A percentile compares a stretch with the other conserved stretches of the same genome.
Conservation (phyloP, 768 basidiomycete genomes). For the Agaricus blazei region DNA sequence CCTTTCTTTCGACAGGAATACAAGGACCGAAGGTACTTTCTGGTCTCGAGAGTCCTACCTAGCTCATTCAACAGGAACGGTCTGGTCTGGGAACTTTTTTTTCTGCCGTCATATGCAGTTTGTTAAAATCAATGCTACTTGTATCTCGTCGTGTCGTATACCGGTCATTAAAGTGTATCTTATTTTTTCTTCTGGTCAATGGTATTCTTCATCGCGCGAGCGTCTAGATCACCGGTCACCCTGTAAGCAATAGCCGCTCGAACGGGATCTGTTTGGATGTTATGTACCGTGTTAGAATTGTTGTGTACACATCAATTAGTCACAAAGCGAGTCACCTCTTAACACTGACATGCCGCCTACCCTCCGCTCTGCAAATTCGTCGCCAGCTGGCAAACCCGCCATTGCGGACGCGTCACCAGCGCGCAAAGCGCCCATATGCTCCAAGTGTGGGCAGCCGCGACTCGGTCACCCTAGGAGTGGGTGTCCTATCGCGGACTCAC, state of each 20-base stretch:
- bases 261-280: too few species aligned
- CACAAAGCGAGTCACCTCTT: background rate
- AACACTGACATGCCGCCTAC: constrained; percentile 17
- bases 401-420: constrained; percentile 22
- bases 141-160: constrained; percentile 29
- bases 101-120: constrained; percentile 1
- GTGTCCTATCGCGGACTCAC: constrained; percentile 42
- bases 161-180: constrained; percentile 31
- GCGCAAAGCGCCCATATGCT: constrained; percentile 50
- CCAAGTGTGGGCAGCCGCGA: constrained; percentile 48
- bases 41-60: constrained; percentile 9
- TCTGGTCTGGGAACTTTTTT: background rate
- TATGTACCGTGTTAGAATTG: too few species aligned
- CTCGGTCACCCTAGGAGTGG: constrained; percentile 61
- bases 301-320: too few species aligned
- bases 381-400: constrained; percentile 12
- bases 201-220: constrained; percentile 16
- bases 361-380: constrained; percentile 19
- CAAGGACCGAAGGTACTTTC: constrained; percentile 8
- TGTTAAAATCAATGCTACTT: constrained; percentile 20
- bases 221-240: too few species aligned
- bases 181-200: constrained; percentile 22
- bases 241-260: too few species aligned
- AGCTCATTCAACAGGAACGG: background rate
- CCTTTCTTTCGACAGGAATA: constrained; percentile 24